These are phyloP conservation scores for Aspergillus hortae DNA, from an alignment of 2,329 filamentous ascomycete genomes.

Conservation along the genomic window DNA sequence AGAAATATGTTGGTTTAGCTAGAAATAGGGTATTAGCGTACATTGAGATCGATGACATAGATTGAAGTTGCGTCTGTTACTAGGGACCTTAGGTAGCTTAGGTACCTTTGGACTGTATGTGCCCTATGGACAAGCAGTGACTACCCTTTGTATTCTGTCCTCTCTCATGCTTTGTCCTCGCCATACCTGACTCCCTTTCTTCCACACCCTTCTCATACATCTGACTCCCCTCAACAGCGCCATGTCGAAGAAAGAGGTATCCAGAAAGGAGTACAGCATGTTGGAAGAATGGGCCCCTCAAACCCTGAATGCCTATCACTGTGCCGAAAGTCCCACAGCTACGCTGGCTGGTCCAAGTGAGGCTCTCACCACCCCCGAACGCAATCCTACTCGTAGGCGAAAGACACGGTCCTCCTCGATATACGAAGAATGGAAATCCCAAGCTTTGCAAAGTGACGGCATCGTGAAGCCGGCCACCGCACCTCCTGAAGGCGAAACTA, in stretches of 20 bases:
- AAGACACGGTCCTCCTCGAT: constrained; percentile 9
- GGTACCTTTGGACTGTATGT: too few relatives aligned
- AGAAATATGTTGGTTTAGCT: neutral
- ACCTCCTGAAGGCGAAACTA: neutral
- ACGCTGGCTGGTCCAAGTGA: neutral
- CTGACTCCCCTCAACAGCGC: neutral
- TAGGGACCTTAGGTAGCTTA: too few relatives aligned
- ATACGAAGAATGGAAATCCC: constrained; percentile 19
- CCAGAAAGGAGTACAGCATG: constrained; percentile 8
- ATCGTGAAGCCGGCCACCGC: neutral
- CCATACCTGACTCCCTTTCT: neutral
- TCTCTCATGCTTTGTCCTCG: neutral
- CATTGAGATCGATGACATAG: too few relatives aligned
- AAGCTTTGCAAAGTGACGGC: neutral
- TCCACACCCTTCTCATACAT: neutral
- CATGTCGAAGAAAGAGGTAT: constrained; percentile 11
- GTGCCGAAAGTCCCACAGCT: neutral
- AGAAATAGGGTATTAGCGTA: too few relatives aligned
- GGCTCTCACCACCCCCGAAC: neutral
- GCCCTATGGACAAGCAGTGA: too few relatives aligned
- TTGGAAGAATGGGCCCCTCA: constrained; percentile 15
- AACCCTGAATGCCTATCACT: constrained; percentile 7
- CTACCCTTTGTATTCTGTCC: too few relatives aligned
- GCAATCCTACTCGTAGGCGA: neutral
- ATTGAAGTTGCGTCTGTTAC: too few relatives aligned